phyloP scores from a whole-genome alignment of 75 land plant genomes.

The Pinus albicaulis region DNA sequence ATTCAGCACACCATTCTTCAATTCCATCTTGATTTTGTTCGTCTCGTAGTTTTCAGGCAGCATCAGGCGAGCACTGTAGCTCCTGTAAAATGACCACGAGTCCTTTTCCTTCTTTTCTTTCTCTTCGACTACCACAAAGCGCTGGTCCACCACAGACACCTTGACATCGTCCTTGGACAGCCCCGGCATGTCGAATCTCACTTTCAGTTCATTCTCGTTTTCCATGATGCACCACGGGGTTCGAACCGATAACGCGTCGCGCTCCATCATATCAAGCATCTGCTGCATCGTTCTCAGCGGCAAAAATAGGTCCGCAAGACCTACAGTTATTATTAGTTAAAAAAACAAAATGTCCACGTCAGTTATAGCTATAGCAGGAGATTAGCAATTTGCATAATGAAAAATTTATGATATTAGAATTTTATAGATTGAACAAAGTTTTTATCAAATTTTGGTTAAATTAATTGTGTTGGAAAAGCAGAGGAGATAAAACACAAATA shows the following conservation, averaged over 20 bases:
- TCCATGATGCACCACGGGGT: constrained; percentile 85
- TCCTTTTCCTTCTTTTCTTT: constrained; percentile 27
- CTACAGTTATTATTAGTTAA: constrained; percentile 10
- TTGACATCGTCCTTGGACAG: constrained; percentile 81
- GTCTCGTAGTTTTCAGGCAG: constrained; percentile 65
- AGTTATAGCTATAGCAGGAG: too few species aligned
- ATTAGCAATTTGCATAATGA: too few species aligned
- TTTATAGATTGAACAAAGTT: too few species aligned
- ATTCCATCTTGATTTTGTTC: constrained; percentile 69
- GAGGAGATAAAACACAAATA: too few species aligned
- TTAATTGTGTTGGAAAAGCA: too few species aligned
- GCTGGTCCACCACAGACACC: constrained; percentile 60
- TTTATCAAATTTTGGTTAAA: too few species aligned
- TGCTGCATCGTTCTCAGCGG: constrained; percentile 67
- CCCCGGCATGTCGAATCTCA: constrained; percentile 96
- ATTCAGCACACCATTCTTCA: constrained; percentile 73
- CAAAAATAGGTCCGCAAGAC: constrained; percentile 61
- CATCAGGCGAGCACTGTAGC: constrained; percentile 50
- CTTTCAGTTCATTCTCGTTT: constrained; percentile 50
- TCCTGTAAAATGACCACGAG: constrained; percentile 26
- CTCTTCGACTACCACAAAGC: constrained; percentile 53
- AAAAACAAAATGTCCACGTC: too few species aligned
- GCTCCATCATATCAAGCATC: constrained; percentile 76
- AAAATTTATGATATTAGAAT: too few species aligned
- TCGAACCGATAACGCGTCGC: constrained; percentile 17